Conservation (phyloP, 2,329 filamentous ascomycete species). For the Verticillium nubilum region DNA sequence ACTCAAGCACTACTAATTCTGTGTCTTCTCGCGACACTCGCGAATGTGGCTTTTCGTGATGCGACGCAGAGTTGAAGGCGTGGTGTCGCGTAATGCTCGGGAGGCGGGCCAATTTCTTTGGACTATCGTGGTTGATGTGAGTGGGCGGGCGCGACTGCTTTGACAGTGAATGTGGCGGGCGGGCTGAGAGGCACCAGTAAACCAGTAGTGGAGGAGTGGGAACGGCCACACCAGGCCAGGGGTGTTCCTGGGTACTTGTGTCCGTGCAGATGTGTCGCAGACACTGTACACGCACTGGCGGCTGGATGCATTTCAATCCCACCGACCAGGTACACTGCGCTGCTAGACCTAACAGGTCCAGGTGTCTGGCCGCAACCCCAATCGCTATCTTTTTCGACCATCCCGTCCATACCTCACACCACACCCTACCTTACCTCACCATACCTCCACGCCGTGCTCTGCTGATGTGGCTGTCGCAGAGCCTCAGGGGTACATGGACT, state of each 20-base stretch:
- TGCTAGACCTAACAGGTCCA: no score
- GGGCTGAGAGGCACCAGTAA: neutral
- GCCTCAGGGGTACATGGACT: conserved; percentile 36
- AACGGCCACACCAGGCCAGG: no score
- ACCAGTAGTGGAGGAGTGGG: neutral
- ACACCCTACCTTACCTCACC: no score
- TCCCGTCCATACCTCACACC: neutral
- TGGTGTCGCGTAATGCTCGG: neutral
- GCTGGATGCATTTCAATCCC: no score
- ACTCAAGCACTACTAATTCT: neutral
- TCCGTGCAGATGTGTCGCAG: no score
- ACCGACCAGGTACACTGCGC: neutral
- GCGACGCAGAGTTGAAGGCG: neutral
- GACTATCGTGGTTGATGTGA: neutral
- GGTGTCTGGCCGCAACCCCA: no score
- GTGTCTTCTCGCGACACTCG: neutral
- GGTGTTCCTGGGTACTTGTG: no score
- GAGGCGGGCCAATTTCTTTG: neutral
- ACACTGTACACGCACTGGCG: no score
- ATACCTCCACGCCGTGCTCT: neutral
- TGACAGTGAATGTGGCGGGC: neutral
- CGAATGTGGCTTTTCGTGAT: neutral
- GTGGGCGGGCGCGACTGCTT: neutral
- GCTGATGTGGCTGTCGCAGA: neutral
- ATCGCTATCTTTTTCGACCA: neutral